phyloP scores from a whole-genome alignment of 2,329 filamentous ascomycete species.

The Pestalotiopsis sp. region DNA sequence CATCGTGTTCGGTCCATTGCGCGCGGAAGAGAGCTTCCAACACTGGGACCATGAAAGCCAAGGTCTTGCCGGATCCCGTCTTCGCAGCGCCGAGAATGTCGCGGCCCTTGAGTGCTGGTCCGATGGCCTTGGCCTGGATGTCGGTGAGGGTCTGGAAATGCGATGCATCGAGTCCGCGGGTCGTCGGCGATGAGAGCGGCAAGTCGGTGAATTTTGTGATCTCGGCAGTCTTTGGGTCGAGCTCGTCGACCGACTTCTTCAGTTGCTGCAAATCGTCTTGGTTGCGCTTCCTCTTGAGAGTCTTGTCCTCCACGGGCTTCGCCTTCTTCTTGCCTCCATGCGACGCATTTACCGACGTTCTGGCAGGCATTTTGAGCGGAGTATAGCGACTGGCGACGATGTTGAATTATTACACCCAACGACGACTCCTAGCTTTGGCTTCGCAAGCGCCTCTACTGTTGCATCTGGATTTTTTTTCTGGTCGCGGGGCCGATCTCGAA shows the following conservation, averaged over 20 bases:
- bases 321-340: slow-evolving; percentile 25
- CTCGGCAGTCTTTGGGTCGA: slow-evolving; percentile 60
- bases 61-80: slow-evolving; percentile 92
- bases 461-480: slow-evolving; percentile 1
- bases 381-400: background rate
- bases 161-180: slow-evolving; percentile 77
- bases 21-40: slow-evolving; percentile 89
- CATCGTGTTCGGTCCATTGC: slow-evolving; percentile 89
- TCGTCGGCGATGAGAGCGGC: slow-evolving; percentile 81
- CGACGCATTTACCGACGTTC: background rate
- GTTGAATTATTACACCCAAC: background rate
- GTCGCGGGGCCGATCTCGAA: slow-evolving; percentile 2
- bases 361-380: slow-evolving; percentile 7
- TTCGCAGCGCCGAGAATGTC: slow-evolving; percentile 95
- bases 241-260: slow-evolving; percentile 40
- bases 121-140: slow-evolving; percentile 88
- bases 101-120: slow-evolving; percentile 78
- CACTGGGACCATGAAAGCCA: slow-evolving; percentile 89
- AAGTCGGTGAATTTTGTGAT: slow-evolving; percentile 78
- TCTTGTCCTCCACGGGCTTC: slow-evolving; percentile 31
- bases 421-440: background rate
- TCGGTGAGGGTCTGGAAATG: slow-evolving; percentile 92
- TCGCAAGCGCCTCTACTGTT: background rate
- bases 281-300: slow-evolving; percentile 44
- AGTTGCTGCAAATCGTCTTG: slow-evolving; percentile 42